Conservation (phyloP, 805 yeast genomes). For the Wickerhamiella azyma region DNA sequence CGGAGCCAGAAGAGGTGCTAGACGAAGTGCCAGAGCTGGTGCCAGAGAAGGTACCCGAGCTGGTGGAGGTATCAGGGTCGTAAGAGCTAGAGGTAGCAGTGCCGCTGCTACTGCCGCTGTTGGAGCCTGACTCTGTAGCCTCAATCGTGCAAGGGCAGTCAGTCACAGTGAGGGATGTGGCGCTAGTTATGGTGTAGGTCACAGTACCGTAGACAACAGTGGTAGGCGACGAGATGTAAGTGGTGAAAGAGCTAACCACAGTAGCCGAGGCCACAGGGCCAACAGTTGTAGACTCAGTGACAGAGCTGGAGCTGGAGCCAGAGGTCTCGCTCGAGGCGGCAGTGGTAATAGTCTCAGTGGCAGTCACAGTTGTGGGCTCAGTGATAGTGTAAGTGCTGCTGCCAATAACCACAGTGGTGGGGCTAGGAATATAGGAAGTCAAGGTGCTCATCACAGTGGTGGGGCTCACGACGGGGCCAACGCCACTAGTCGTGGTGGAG, state of each 20-base stretch:
- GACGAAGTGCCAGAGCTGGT: too few relatives aligned
- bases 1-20: not conserved
- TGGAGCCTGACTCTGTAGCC: not conserved
- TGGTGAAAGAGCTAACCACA: not conserved
- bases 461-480: not conserved
- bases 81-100: not conserved
- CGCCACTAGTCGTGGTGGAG: not conserved
- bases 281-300: not conserved
- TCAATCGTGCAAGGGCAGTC: constrained; percentile 1
- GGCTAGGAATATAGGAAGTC: too few relatives aligned
- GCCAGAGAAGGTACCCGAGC: too few relatives aligned
- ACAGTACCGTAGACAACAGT: not conserved
- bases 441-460: constrained; percentile 7
- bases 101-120: too few relatives aligned
- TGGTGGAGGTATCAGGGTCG: too few relatives aligned
- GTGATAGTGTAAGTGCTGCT: not conserved
- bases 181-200: not conserved
- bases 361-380: not conserved
- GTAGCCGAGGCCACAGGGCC: not conserved
- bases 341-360: not conserved
- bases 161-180: not conserved
- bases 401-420: not conserved
- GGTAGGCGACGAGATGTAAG: not conserved
- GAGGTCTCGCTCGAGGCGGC: too few relatives aligned
- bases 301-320: not conserved